Conservation (phyloP, 345 rosid genomes). For the Anastatica hierochuntica region DNA sequence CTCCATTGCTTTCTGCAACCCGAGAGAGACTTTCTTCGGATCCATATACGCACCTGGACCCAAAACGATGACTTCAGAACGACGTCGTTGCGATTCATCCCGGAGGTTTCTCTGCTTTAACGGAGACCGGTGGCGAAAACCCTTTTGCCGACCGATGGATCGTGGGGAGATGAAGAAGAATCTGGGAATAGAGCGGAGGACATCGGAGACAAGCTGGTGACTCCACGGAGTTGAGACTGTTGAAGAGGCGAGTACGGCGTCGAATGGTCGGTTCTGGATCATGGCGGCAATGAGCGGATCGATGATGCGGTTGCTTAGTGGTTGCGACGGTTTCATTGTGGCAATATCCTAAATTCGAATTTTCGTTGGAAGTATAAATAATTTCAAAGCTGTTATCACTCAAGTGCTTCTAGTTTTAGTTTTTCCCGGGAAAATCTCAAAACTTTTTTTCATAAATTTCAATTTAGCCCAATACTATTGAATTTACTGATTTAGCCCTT, state of each 20-base stretch:
- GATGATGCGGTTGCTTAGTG: conserved; percentile 15
- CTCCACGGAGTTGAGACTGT: conserved; percentile 31
- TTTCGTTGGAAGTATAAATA: neutral
- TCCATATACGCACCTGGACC: conserved; percentile 77
- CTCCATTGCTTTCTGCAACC: conserved; percentile 51
- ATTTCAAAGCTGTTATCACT: no score
- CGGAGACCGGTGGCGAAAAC: conserved; percentile 67
- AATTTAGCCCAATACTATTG: neutral
- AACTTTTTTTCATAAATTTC: neutral
- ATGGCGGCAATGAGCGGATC: conserved; percentile 42
- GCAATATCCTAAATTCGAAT: neutral
- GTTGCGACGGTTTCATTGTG: conserved; percentile 22
- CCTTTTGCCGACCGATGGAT: conserved; percentile 65
- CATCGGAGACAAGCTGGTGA: conserved; percentile 38
- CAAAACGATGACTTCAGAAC: conserved; percentile 32
- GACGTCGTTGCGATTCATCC: conserved; percentile 30
- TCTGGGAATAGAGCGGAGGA: conserved; percentile 57
- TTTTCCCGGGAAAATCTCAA: neutral
- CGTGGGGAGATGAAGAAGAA: conserved; percentile 65
- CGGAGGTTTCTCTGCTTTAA: conserved; percentile 51
- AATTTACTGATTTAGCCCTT: neutral
- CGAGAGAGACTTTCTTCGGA: conserved; percentile 40
- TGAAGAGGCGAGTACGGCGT: conserved; percentile 40
- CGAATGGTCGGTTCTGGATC: conserved; percentile 55
- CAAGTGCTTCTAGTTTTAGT: neutral